Evolutionary conservation across 1,139 yeast genomes (phyloP).

Genomic region (Kluyveromyces sp.): DNA sequence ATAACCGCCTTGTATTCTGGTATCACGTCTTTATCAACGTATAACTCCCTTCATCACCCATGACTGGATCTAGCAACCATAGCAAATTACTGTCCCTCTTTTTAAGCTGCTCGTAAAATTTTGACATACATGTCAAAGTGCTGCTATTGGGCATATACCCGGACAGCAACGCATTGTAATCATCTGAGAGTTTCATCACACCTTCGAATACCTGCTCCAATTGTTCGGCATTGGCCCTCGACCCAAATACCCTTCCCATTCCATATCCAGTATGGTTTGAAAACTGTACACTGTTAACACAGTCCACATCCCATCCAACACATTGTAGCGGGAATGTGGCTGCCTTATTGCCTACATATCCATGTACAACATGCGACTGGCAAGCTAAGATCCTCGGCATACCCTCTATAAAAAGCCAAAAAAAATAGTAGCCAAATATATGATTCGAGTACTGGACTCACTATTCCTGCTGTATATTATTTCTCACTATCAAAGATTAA

Average conservation of each 20-base stretch:
- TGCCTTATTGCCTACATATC: slow-evolving; percentile 59
- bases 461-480: too few species aligned
- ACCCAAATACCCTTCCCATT: slow-evolving; percentile 34
- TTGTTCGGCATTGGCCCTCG: slow-evolving; percentile 23
- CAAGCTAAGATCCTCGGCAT: slow-evolving; percentile 32
- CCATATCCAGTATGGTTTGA: slow-evolving; percentile 69
- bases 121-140: slow-evolving; percentile 33
- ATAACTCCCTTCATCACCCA: slow-evolving; percentile 70
- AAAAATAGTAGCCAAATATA: too few species aligned
- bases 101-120: slow-evolving; percentile 35
- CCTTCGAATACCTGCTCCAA: slow-evolving; percentile 32
- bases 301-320: slow-evolving; percentile 62
- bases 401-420: background rate
- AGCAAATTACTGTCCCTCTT: slow-evolving; percentile 16
- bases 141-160: slow-evolving; percentile 53
- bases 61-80: slow-evolving; percentile 62
- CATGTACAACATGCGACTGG: slow-evolving; percentile 65
- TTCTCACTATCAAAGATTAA: too few species aligned
- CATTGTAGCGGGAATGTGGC: slow-evolving; percentile 57
- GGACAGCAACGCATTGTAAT: slow-evolving; percentile 44
- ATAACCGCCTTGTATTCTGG: slow-evolving; percentile 43
- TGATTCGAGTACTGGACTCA: too few species aligned
- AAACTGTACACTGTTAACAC: slow-evolving; percentile 53
- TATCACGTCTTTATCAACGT: slow-evolving; percentile 52
- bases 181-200: slow-evolving; percentile 25